Percentiles rank a stretch among this genome's conserved stretches.
Conservation (phyloP, 495 filamentous ascomycete genomes). For the Glutinoglossum americanum region DNA sequence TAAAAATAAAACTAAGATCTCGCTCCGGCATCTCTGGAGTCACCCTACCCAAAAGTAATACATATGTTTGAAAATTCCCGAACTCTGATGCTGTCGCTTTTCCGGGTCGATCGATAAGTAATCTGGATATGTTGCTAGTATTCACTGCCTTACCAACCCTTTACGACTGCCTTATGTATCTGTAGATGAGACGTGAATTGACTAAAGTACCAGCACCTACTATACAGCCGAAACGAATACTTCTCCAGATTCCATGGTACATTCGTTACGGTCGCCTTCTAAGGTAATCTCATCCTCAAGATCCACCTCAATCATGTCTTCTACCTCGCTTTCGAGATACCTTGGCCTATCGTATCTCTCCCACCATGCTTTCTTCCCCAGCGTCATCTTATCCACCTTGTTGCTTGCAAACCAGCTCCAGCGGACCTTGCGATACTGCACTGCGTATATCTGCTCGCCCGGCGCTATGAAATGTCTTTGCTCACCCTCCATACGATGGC, state of each 20-base stretch:
- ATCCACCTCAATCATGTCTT: slow-evolving; percentile 7
- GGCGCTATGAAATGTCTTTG: slow-evolving; percentile 6
- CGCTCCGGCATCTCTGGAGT: no score
- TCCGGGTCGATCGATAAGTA: no score
- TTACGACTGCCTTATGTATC: background rate
- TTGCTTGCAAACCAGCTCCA: slow-evolving; percentile 5
- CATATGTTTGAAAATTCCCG: no score
- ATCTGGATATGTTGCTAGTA: no score
- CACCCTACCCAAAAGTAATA: no score
- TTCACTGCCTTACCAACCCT: background rate
- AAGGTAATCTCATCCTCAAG: slow-evolving; percentile 6
- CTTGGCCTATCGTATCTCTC: slow-evolving; percentile 6
- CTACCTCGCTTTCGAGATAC: slow-evolving; percentile 4
- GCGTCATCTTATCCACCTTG: slow-evolving; percentile 3
- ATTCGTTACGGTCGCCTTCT: slow-evolving; percentile 4
- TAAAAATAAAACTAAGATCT: no score
- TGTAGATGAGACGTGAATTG: background rate
- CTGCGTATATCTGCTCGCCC: slow-evolving; percentile 3
- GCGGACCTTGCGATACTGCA: slow-evolving; percentile 6
- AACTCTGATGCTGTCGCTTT: no score
- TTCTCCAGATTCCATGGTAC: background rate
- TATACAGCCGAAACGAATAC: background rate
- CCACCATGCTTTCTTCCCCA: slow-evolving; percentile 4
- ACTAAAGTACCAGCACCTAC: background rate
- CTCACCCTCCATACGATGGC: slow-evolving; percentile 5